Base-by-base conservation (phyloP, 75 land plant genomes). In the Azolla pinnata region DNA sequence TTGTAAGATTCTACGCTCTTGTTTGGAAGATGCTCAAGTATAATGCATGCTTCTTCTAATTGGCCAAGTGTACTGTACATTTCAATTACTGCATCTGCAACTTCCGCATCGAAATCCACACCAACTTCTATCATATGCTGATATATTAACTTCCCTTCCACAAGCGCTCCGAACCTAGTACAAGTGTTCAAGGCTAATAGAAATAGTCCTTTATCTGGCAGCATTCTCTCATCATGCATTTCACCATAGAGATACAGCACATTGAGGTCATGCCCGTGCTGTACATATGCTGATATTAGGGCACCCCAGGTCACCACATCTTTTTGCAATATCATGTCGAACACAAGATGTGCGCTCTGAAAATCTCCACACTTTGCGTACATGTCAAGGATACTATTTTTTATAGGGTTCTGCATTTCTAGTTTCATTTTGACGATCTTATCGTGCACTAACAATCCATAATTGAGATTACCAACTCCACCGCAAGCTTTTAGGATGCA, bases 371-470 rank as follows among this genome's bases (percentile, higher is more conserved):
- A 83, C 25, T 80, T 71, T n/a, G 68, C 69, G 59, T 82, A 86
- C 86, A 83, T 80, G 62, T 78, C 82, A 20, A 86, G 61, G 68
- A 86, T 59, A 2, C 83, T 72, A 61, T 81, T 83, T 40, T 28
- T 48, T 18, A 83, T 38, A 59, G 73, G 76, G 32, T 21, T 25
- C 38, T 85, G 73, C 1, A 50, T 10, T 34, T 64, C 80, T 27
- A 35, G 59, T 26, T 77, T 83, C 49, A 20, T 29, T 61, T 67
- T 83, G 52, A 51, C 51, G 20, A 67, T 42, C 0, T 33, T 48
- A 17, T 49, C 38, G 51, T 83, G 90, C 8, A 86, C 62, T 2
- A 57, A 48, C 30, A 19, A 44, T 1, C 75, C 83, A 54, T 66
- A 60, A 7, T 44, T 19, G 4, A 44, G 17, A 45, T 59, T 44